phyloP scores from a whole-genome alignment of 495 filamentous ascomycete species.

The Aspergillus conjunctus region DNA sequence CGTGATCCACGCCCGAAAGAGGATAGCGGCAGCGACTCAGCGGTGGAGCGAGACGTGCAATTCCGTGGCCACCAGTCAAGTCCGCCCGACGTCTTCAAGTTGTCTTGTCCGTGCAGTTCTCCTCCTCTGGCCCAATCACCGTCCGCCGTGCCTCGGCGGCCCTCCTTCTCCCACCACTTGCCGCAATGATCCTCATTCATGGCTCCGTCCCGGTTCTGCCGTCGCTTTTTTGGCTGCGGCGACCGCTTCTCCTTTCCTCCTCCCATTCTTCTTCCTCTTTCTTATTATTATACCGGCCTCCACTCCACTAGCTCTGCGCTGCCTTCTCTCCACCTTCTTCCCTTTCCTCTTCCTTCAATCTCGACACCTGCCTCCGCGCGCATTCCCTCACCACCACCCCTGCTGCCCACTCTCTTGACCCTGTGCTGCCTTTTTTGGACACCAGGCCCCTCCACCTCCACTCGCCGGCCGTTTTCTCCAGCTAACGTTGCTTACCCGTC shows the following conservation, averaged over 20 bases:
- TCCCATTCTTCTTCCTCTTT: slow-evolving; percentile 43
- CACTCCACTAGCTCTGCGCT: slow-evolving; percentile 9
- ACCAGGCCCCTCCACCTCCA: slow-evolving; percentile 16
- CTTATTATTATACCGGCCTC: slow-evolving; percentile 10
- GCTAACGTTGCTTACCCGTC: slow-evolving; percentile 8
- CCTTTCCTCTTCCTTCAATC: slow-evolving; percentile 32
- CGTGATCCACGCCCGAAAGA: slow-evolving; percentile 18
- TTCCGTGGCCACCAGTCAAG: slow-evolving; percentile 9
- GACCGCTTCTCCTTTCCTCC: slow-evolving; percentile 49
- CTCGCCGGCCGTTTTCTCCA: not conserved
- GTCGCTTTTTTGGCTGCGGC: slow-evolving; percentile 35
- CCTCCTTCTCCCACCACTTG: slow-evolving; percentile 29
- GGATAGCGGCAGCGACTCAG: slow-evolving; percentile 19
- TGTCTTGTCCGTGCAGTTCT: slow-evolving; percentile 37
- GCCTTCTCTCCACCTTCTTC: slow-evolving; percentile 36
- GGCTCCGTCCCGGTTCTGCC: slow-evolving; percentile 31
- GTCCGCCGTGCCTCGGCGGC: slow-evolving; percentile 29
- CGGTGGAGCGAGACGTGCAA: no score
- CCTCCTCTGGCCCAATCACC: slow-evolving; percentile 51
- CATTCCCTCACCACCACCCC: slow-evolving; percentile 14
- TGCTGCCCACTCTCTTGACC: slow-evolving; percentile 19
- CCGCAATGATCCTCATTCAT: slow-evolving; percentile 29
- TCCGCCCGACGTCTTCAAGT: slow-evolving; percentile 26
- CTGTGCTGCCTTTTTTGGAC: slow-evolving; percentile 11
- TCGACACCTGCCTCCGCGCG: slow-evolving; percentile 11